Evolutionary conservation across 495 filamentous ascomycete genomes (phyloP), one percentile per base, ranked within the genome.

Genomic region (Aspergillus asperescens): DNA sequence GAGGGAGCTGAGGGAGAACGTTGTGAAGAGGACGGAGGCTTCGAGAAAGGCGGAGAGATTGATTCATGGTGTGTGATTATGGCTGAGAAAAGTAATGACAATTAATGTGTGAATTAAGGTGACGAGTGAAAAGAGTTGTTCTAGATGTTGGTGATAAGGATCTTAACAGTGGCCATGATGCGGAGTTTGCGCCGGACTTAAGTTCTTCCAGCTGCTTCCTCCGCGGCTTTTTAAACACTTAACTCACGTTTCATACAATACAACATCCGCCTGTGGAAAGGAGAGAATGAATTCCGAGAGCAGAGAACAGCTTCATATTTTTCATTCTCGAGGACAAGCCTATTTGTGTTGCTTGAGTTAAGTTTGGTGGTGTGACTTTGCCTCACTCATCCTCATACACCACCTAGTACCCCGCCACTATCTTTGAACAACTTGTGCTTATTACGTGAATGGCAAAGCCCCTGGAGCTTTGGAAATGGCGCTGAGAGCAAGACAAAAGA

Each of bases 401-500:
- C 40, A n/a, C 20, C 29, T n/a, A 18, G 24, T 65, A 53, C 59
- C 59, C 62, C 59, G 57, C 59, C 47, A 32, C 25, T 31, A 37
- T 29, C 34, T 29, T 25, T 16, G 27, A 38, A 39, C 22, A 19
- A 19, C 37, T 41, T 15, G 22, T 29, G 7, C n/a, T 34, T 24
- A 22, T 23, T 23, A 23, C 7, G 43, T 58, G 52, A 19, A 56
- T 61, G 55, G 57, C 48, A 50, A 6, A 45, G 10, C 15, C 7
- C 31, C 7, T 25, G n/a, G 23, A 13, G 19, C 12, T 35, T 7
- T 44, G 4, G 78, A 65, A 15, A 87, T 86, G 83, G 76, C 82
- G 57, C 80, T 84, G 54, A 75, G 84, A 65, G 81, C 82, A 23
- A 71, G 83, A 50, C 78, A 82, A 35, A 87, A 80, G 62, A 90